Evolutionary conservation across 2,329 filamentous ascomycete genomes (phyloP).

Genomic region (Metarhizium humberi): DNA sequence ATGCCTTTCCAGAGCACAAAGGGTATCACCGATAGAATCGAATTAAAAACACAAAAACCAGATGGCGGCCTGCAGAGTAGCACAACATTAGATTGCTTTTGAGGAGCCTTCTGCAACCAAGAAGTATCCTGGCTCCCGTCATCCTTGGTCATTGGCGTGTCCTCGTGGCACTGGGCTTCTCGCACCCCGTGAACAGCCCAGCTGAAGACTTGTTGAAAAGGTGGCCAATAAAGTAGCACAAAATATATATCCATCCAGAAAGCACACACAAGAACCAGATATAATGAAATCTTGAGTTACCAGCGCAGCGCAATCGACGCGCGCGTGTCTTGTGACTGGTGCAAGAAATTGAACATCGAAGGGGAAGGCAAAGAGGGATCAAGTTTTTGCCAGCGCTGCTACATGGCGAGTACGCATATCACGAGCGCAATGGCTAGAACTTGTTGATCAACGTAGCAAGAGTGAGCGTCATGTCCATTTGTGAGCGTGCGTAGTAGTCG

Average conservation of each 20-base stretch:
- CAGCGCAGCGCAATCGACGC: conserved; percentile 20
- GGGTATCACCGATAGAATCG: conserved; percentile 26
- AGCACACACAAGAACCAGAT: conserved; percentile 6
- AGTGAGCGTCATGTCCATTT: neutral
- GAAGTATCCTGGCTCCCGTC: neutral
- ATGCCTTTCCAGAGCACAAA: conserved; percentile 8
- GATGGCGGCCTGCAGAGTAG: conserved; percentile 9
- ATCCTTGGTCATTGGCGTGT: neutral
- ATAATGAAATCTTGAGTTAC: conserved; percentile 2
- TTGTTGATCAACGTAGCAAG: neutral
- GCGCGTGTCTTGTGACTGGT: conserved; percentile 14
- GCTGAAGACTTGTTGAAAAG: conserved; percentile 15
- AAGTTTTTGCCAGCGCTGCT: conserved; percentile 6
- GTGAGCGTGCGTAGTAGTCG: neutral
- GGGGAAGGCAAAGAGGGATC: conserved; percentile 10
- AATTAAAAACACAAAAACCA: conserved; percentile 17
- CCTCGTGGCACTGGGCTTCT: neutral
- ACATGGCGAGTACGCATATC: conserved; percentile 7
- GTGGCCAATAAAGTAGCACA: neutral
- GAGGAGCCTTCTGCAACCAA: neutral
- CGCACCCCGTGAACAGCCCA: neutral
- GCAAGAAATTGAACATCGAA: conserved; percentile 13
- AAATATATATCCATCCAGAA: conserved; percentile 11
- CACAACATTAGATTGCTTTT: conserved; percentile 4
- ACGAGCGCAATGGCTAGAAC: neutral